These are phyloP conservation scores for Tripterygium wilfordii DNA, from an alignment of 177 flowering plant genomes.

Conservation along the genomic window DNA sequence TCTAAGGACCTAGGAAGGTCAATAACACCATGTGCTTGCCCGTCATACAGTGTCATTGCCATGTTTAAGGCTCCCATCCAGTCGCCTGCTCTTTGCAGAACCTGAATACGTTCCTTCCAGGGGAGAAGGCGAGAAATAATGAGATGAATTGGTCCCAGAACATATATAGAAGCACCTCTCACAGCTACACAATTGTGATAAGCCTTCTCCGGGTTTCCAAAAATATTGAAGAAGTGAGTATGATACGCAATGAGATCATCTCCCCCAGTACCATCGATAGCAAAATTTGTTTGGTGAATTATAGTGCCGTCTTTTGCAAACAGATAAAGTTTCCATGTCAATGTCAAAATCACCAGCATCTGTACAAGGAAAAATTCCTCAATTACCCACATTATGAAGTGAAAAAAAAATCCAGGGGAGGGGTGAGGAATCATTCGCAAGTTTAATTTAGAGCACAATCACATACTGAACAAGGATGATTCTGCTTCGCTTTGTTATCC, in stretches of 20 bases:
- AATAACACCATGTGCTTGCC: constrained; percentile 88
- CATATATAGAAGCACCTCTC: constrained; percentile 82
- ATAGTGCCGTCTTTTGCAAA: constrained; percentile 78
- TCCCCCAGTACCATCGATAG: constrained; percentile 50
- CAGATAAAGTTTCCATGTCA: constrained; percentile 68
- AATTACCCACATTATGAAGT: too few species aligned
- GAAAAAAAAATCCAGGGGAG: too few species aligned
- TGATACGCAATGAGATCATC: constrained; percentile 78
- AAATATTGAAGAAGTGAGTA: constrained; percentile 63
- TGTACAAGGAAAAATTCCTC: constrained; percentile 24
- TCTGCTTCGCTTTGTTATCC: too few species aligned
- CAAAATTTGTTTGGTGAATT: constrained; percentile 81
- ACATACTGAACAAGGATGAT: too few species aligned
- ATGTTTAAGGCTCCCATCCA: constrained; percentile 99
- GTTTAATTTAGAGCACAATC: too few species aligned
- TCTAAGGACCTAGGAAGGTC: constrained; percentile 82
- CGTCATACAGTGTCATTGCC: constrained; percentile 96
- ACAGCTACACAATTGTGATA: constrained; percentile 80
- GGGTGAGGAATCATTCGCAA: too few species aligned
- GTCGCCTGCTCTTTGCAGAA: constrained; percentile 88
- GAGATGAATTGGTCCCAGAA: constrained; percentile 75
- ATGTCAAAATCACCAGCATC: constrained; percentile 90
- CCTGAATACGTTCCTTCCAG: constrained; percentile 96
- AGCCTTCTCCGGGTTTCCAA: constrained; percentile 95
- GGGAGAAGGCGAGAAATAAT: constrained; percentile 88